phyloP scores from a whole-genome alignment of 805 yeast species.

The Pichia cephalocereana region DNA sequence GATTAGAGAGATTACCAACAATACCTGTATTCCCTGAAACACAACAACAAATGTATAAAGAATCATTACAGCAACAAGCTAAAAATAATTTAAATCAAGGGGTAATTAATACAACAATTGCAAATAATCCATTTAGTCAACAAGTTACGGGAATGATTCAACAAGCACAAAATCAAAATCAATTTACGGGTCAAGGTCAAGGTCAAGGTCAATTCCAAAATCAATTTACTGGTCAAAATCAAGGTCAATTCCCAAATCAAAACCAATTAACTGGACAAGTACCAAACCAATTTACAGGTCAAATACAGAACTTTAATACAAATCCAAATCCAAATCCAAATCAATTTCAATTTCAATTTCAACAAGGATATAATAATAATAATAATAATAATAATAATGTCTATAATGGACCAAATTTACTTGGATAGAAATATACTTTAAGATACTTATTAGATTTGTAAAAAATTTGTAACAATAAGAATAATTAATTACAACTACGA shows the following conservation, averaged over 20 bases:
- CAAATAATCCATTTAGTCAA: constrained; percentile 15
- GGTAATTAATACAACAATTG: constrained; percentile 8
- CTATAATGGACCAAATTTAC: constrained; percentile 24
- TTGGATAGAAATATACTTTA: neutral
- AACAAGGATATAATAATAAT: neutral
- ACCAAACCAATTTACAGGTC: neutral
- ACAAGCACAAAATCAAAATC: constrained; percentile 5
- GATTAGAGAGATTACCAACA: constrained; percentile 57
- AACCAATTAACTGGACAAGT: neutral
- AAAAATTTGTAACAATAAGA: too few species aligned
- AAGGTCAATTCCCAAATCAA: too few species aligned
- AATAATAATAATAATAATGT: constrained; percentile 6
- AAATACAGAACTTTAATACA: neutral
- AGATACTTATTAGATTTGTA: neutral
- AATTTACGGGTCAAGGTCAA: neutral
- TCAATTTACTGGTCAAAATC: neutral
- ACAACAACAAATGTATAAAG: constrained; percentile 19
- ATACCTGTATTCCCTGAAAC: constrained; percentile 64
- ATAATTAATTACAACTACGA: too few species aligned
- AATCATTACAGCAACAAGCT: constrained; percentile 9
- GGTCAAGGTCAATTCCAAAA: constrained; percentile 1
- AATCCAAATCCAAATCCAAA: neutral
- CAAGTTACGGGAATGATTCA: constrained; percentile 7
- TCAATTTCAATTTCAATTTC: constrained; percentile 5
- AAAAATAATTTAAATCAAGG: constrained; percentile 2